Evolutionary conservation across 345 rosid genomes (phyloP), one percentile per base, ranked within the genome.

Genomic region (Euphorbia tirucalli): DNA sequence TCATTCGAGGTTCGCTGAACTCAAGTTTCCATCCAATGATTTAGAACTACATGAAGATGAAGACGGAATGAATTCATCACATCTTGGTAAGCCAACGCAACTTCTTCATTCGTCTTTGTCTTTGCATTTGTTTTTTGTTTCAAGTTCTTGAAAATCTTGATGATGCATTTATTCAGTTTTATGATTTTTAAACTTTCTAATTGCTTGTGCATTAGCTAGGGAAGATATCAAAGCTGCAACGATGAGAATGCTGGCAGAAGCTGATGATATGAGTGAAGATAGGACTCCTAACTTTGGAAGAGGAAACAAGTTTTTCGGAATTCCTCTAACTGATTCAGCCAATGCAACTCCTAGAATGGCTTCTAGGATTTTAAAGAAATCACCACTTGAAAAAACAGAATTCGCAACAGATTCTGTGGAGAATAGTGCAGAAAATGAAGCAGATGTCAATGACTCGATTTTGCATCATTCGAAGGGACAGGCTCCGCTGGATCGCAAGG

Each of bases 401-500:
- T 77, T 79, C 56, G 71, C 84, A 61, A 71, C 85, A 2, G 90
- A 86, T 50, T 11, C 72, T 21, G 57, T 71, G 1, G 92, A 84
- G 27, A 78, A 72, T 54, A 79, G 65, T 48, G 72, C 60, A 22
- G 8, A 74, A 13, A 79, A 69, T 59, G 96, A 83, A 25, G 76
- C 77, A 27, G 92, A 88, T 30, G 77, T 81, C 31, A 91, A 85
- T 15, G 80, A 77, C n/a, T n/a, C n/a, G n/a, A n/a, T n/a, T n/a
- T n/a, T n/a, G n/a, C n/a, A n/a, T 18, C 89, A 86, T 54, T 81
- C 88, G 66, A 93, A 88, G 79, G 85, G 90, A 79, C 93, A 95
- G 77, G 91, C 86, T 69, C 86, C 82, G 11, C 79, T 92, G 74
- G 97, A 92, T 61, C 85, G 90, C 52, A 94, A 90, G 87, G 92